These are phyloP conservation scores for Tetramitus jugosus DNA, from an alignment of 208 protist genomes.

Conservation along the genomic window DNA sequence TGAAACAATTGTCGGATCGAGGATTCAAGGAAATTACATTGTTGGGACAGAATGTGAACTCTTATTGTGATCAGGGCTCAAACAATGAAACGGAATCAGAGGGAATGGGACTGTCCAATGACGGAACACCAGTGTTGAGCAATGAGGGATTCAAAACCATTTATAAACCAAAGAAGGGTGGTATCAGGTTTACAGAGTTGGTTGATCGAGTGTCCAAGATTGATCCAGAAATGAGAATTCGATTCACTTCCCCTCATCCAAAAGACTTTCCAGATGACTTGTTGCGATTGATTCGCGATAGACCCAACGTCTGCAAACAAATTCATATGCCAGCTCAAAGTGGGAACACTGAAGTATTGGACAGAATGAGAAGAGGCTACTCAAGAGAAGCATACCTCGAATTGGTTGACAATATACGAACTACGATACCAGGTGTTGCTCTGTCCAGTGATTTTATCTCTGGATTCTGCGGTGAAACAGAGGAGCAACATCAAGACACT, in stretches of 20 bases:
- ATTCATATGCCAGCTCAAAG: constrained; percentile 65
- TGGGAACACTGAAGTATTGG: constrained; percentile 47
- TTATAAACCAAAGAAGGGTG: constrained; percentile 24
- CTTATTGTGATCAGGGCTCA: constrained; percentile 36
- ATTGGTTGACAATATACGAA: constrained; percentile 42
- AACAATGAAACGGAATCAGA: neutral
- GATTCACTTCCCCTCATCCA: constrained; percentile 73
- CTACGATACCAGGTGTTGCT: constrained; percentile 40
- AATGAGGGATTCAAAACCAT: constrained; percentile 21
- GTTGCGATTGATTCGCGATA: constrained; percentile 46
- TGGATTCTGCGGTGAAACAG: constrained; percentile 62
- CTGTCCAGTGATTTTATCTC: constrained; percentile 55
- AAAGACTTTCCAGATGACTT: constrained; percentile 69
- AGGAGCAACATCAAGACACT: constrained; percentile 35
- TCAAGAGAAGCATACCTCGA: constrained; percentile 52
- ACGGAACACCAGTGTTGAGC: neutral
- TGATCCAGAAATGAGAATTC: constrained; percentile 55
- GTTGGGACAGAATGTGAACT: constrained; percentile 76
- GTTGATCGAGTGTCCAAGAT: constrained; percentile 37
- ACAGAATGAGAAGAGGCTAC: constrained; percentile 65
- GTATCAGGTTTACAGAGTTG: constrained; percentile 55
- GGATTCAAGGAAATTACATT: constrained; percentile 56
- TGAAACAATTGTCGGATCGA: constrained; percentile 34
- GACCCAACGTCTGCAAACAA: constrained; percentile 56
- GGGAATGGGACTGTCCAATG: neutral